These are phyloP conservation scores for Prunus davidiana DNA, from an alignment of 306 rosid genomes.

Conservation along the genomic window DNA sequence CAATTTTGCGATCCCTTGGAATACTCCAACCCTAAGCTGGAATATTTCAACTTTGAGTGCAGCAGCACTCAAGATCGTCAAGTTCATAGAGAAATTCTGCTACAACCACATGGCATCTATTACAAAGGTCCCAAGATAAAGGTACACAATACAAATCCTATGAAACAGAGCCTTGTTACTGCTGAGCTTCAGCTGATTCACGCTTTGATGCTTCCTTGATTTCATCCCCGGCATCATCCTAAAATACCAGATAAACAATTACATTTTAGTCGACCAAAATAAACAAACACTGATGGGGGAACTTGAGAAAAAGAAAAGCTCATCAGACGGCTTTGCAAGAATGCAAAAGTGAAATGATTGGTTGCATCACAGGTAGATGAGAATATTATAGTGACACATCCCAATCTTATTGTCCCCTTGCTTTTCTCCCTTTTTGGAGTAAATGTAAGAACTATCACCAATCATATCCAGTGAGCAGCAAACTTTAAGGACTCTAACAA, in stretches of 20 bases:
- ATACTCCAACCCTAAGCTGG: constrained; percentile 36
- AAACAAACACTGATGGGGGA: background rate
- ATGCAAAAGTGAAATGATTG: background rate
- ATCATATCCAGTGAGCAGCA: background rate
- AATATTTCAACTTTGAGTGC: constrained; percentile 37
- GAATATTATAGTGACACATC: background rate
- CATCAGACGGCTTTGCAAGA: background rate
- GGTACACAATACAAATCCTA: constrained; percentile 43
- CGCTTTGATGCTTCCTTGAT: constrained; percentile 88
- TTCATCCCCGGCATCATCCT: constrained; percentile 96
- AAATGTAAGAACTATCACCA: background rate
- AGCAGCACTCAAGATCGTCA: constrained; percentile 27
- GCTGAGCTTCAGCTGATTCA: constrained; percentile 57
- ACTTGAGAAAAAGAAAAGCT: background rate
- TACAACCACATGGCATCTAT: constrained; percentile 49
- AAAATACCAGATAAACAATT: constrained; percentile 7
- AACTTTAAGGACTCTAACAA: background rate
- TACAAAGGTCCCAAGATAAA: constrained; percentile 24
- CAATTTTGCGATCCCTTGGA: constrained; percentile 37
- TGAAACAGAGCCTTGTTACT: constrained; percentile 30
- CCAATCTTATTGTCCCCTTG: background rate
- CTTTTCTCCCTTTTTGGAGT: background rate
- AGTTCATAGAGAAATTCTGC: constrained; percentile 43
- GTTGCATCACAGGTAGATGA: background rate
- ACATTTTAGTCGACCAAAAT: constrained; percentile 1